Base-by-base conservation (phyloP, 805 yeast genomes). In the Saccharomycopsis schoenii region DNA sequence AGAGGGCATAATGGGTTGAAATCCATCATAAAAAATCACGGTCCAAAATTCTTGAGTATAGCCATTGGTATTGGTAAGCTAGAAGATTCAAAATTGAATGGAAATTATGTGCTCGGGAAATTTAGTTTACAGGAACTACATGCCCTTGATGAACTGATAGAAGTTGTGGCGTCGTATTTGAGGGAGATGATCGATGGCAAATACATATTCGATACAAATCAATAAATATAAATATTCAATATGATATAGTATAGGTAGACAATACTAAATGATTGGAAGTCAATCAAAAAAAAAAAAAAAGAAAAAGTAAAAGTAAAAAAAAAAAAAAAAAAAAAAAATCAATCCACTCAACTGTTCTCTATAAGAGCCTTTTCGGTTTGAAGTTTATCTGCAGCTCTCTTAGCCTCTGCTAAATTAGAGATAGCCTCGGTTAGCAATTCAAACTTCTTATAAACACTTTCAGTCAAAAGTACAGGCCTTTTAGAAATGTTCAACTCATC, bases 381-480 rank as follows among this genome's bases (percentile, higher is more conserved):
- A 14, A 92, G 75, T 73, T 90, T 91, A 71, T 94, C 99, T 21
- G 83, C 83, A 61, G 89, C 96, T 70, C 83, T 86, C 74, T 93
- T 93, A 15, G 92, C 77, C 60, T 94, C 98, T 60, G 92, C 76
- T 64, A 93, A 75, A 1, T 86, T 80, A 12, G 83, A 84, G 37
- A 89, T 88, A 0, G 85, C 76, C 65, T 85, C 84, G 57, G 88
- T 78, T 58, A 94, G 73, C 61, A 83, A 83, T 67, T 93, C 97
- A 69, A 87, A 91, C 68, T 83, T 83, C 6, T 84, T 79, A 72
- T 89, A 82, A 0, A 92, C 90, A 58, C 79, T 83, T 41, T 86
- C 83, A 0, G 98, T 88, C 4, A 96, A 93, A 86, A 94, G 86
- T 1, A 85, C 85, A 0, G 98, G 98, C 66, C 86, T 85, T 4